Base-by-base conservation (phyloP, 2,329 filamentous ascomycete genomes). In the Rhynchosporium secalis region DNA sequence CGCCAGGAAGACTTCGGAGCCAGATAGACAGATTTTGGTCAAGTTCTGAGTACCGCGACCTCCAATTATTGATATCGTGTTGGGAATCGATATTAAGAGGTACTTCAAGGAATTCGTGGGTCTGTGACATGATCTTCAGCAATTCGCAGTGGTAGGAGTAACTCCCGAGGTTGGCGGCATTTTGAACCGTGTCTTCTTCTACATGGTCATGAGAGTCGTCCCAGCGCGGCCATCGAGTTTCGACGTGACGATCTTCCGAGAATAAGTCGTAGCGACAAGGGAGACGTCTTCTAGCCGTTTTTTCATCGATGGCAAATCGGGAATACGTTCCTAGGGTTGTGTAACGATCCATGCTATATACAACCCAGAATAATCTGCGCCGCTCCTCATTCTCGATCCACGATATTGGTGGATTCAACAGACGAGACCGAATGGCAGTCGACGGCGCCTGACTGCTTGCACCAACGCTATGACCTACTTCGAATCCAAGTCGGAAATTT, bases 341-440 rank as follows among this genome's bases (percentile, higher is more conserved):
- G 20, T 59, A 59, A 31, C 56, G 20, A 51, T 59, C 56, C 46
- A 59, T 31, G 20, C 46, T 52, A 38, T 59, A 59, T 12, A 59
- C 56, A 2, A 51, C 56, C 56, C 56, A 59, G 13, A 59, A 59
- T 8, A 59, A 12, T 9, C 56, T 40, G n/a, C 56, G 56, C 7
- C 56, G 56, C 52, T 59, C 56, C 38, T 59, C 56, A 31, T 59
- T 43, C 40, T 59, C 56, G 13, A 47, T 59, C 56, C 56, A 59
- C 10, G 56, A 51, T 33, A 2, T 12, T n/a, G 56, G n/a, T 15
- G 33, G 46, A 3, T 46, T 36, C 4, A 59, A 36, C 10, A 59
- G 12, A 15, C 36, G 47, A n/a, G 47, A 46, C 29, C 55, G 43
- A 26, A 45, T 10, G 15, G 48, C 29, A 57, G 43, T 45, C 2